Base-by-base conservation (phyloP, 2,329 filamentous ascomycete species). In the Sordariomycetes sp. region DNA sequence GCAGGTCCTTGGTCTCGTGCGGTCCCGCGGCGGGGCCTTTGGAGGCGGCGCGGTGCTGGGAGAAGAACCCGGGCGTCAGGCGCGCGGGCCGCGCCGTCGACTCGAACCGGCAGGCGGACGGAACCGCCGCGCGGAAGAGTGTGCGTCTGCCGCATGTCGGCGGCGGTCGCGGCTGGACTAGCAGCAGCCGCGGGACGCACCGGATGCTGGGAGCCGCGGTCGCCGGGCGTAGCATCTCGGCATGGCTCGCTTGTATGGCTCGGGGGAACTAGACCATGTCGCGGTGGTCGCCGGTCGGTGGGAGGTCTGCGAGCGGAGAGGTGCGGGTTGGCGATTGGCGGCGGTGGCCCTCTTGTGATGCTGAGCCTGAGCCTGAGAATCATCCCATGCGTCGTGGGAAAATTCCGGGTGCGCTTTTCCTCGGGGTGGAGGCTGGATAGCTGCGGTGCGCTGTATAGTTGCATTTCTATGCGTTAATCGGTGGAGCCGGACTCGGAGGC, bases 61-160 rank as follows among this genome's bases (percentile, higher is more conserved):
- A 56, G 48, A 56, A 56, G 55, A 56, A 56, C 55, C 52, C 55
- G n/a, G 55, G 24, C 20, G 48, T 20, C 4, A 56, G 25, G 17
- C 55, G 32, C 28, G 55, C 10, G 45, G 45, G n/a, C 5, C n/a
- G n/a, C 17, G 45, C n/a, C n/a, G n/a, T 13, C 36, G 12, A 13
- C 36, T 39, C 12, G 15, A 39, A 13, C 36, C 17, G 12, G 36
- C 36, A 17, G n/a, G n/a, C n/a, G n/a, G n/a, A n/a, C 10, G 17
- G 42, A 15, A 6, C 42, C 42, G 8, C 22, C 17, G 45, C n/a
- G 20, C 17, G 4, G 20, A 50, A 24, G 8, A 22, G 22, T 20
- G 12, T 20, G 12, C 6, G 8, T 10, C 25, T 52, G 34, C 52
- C 48, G 55, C 17, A 56, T 52, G 10, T 48, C 34, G 17, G 22